Base-by-base conservation (phyloP, 345 rosid species). In the Cardamine resedifolia region DNA sequence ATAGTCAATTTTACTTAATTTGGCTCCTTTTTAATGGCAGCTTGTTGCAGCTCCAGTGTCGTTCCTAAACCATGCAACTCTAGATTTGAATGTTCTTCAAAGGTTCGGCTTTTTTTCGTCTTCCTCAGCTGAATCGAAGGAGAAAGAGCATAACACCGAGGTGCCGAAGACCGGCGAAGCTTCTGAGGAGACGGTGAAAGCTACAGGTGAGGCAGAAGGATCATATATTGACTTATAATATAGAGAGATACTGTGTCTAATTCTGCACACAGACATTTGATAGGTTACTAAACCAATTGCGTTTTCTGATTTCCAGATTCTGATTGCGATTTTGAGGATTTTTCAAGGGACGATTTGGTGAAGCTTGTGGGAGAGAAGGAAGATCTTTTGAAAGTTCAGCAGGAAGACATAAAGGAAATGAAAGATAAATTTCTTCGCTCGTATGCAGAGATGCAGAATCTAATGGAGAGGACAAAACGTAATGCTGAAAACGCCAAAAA, bases 381-480 rank as follows among this genome's bases (percentile, higher is more conserved):
- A 62, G 86, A 81, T 15, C 92, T 90, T 72, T 72, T 95, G 78
- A 85, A 83, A 72, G 65, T 24, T 34, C 91, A 91, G 80, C 80
- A 83, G 57, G 77, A 81, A 80, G 91, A 87, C 71, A 68, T 90
- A 4, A 82, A 81, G 62, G 64, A 77, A 66, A 85, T 95, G 96
- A 52, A 91, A 81, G 96, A 95, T 71, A 90, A 90, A 56, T 83
- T 87, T 73, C 86, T 91, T 34, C 88, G 94, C 2, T 56, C 84
- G 21, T 83, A 79, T 72, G 98, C 97, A 5, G 99, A 95, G 81
- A 85, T 82, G 92, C 92, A 95, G 83, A 95, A 95, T 84, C 80
- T 90, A 36, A 85, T 82, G 87, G 92, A 81, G 66, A 87, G 97
- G 72, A 90, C 92, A 30, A 87, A 80, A 75, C 96, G 99, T 41